Percentiles rank a stretch among this genome's conserved stretches.
Evolutionary conservation across 306 rosid species (phyloP).

Genomic region (cucumber (Cucumis sativus)): Cucumber_9930_V3 NC_026659.2:31372501-31373000

Average conservation of each 20-base stretch:
- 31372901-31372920: background rate
- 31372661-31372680: slow-evolving; percentile 7
- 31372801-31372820: slow-evolving; percentile 6
- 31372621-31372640: slow-evolving; percentile 1
- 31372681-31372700: background rate
- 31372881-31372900: slow-evolving; percentile 6
- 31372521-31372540: slow-evolving; percentile 4
- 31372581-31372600: background rate
- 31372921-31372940: background rate
- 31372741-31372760: background rate
- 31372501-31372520: background rate
- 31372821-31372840: background rate
- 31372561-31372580: background rate
- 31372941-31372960: background rate
- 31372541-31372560: background rate
- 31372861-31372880: background rate
- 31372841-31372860: background rate
- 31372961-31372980: background rate
- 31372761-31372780: slow-evolving; percentile 4
- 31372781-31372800: background rate
- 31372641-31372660: background rate
- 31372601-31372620: background rate
- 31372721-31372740: slow-evolving; percentile 1
- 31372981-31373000: background rate
- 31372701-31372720: slow-evolving; percentile 1